Evolutionary conservation across 331 rosid species (phyloP), one percentile per base, ranked within the genome.

Genomic region (Telfairia occidentalis): DNA sequence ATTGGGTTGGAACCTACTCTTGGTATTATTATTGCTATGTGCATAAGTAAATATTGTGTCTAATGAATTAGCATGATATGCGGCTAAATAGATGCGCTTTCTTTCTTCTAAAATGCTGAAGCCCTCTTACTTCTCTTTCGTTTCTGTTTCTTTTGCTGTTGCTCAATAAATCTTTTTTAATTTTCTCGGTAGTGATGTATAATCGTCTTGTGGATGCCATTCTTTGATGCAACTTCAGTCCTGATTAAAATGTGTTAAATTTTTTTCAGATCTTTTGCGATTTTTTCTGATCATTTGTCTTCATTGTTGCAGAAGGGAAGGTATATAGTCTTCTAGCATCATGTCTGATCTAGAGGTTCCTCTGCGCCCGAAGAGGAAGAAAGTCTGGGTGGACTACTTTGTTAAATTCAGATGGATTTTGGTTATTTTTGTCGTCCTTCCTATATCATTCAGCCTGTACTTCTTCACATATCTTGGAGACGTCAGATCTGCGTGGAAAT

Each of bases 341-440:
- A 94, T 94, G 98, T 89, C 98, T 3, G 97, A 94, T 83, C 92
- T 94, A n/a, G 82, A 83, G 66, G 81, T 87, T 38, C 98, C 98
- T 3, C 72, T 91, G 80, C 96, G 96, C 40, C 96, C 96, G 0
- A 94, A 91, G 92, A 89, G 98, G 89, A 94, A 89, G 92, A 89
- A 87, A 87, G 1, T 80, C 28, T 79, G 90, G 89, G 98, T 94
- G 84, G 98, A 94, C 82, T 91, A 87, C n/a, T 84, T 94, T 32
- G 96, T 94, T 53, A 58, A 88, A 58, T 88, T 94, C 69, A 84
- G 97, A 76, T 94, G 98, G 98, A 91, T 94, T 50, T 4, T 91
- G 19, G 98, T 94, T 60, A 88, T 94, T 79, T 94, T 94, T 77
- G 89, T 94, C 66, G 98, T 94, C 28, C 97, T 94, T 60, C 97